Base-by-base conservation (phyloP, 1,284 basidiomycete genomes). In the Pyrrhoderma noxium region DNA sequence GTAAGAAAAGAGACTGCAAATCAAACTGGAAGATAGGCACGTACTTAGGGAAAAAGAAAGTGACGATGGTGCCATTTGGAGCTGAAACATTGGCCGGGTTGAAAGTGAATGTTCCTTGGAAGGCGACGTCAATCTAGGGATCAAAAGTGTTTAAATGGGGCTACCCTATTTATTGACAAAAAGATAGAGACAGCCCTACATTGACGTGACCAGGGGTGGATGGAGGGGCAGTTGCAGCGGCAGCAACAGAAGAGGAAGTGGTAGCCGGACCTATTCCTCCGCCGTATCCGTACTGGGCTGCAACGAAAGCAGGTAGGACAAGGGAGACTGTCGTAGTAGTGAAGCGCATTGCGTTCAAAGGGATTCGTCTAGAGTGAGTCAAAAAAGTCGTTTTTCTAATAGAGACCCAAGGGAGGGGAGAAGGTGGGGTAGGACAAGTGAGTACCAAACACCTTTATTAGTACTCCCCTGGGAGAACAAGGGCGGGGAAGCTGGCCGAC, bases 31-130 rank as follows among this genome's bases (percentile, higher is more conserved):
- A 40, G 38, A 22, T 5, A 40, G 34, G 23, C 11, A 62, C 71
- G 52, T 58, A 77, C 77, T 59, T 60, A 1, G 75, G 72, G 69
- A 80, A 76, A 59, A 63, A 74, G 66, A 80, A 81, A 3, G 74
- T 79, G 23, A 80, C 71, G 1, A 67, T 50, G 11, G 73, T 74
- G 21, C 74, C 74, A 35, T 72, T 51, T 8, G 49, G 31, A 3
- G 58, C 58, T 11, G 48, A 52, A 46, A 57, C 27, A 41, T 48
- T 56, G n/a, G 25, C 14, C n/a, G 58, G 56, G 34, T 45, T 40
- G 39, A 55, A 58, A 13, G 23, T 49, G 27, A 58, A 73, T 14
- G 58, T 56, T 2, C 63, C 66, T n/a, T 67, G 59, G 38, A 67
- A 57, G 11, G 64, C 69, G 43, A 79, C 77, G 52, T 76, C 61